A percentile compares a stretch with the other conserved stretches of the same genome.
Conservation (phyloP, 352 stramenopile genomes). For the Pythium utonaiense region DNA sequence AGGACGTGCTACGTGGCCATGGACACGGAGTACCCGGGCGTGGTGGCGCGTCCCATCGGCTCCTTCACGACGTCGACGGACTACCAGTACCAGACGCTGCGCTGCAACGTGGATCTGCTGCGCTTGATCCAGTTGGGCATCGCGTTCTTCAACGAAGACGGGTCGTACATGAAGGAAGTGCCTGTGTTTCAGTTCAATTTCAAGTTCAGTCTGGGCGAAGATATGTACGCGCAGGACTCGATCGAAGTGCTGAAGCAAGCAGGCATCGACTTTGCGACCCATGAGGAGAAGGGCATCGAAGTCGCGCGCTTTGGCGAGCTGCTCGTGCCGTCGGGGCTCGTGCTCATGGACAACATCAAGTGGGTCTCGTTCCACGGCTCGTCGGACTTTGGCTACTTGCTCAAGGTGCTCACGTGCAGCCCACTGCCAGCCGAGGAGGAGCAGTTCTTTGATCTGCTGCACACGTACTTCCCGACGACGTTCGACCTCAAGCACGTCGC, state of each 20-base stretch:
- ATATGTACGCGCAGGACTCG: conserved; percentile 99
- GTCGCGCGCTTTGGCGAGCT: conserved; percentile 96
- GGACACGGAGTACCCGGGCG: conserved; percentile 99
- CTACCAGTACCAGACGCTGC: conserved; percentile 98
- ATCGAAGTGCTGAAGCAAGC: conserved; percentile 98
- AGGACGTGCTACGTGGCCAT: conserved; percentile 98
- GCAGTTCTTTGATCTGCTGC: conserved; percentile 97
- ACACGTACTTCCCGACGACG: conserved; percentile 98
- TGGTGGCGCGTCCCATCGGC: conserved; percentile 96
- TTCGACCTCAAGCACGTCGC: conserved; percentile 99
- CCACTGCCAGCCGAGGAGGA: conserved; percentile 87
- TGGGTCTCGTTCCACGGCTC: conserved; percentile 99
- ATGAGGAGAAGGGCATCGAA: conserved; percentile 96
- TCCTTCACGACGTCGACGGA: conserved; percentile 94
- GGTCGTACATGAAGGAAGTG: conserved; percentile 92
- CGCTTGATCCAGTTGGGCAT: conserved; percentile 99
- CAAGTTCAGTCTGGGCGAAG: conserved; percentile 96
- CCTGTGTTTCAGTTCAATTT: conserved; percentile 99
- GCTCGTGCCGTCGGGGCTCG: conserved; percentile 96
- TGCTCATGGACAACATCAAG: conserved; percentile 98
- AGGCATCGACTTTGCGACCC: conserved; percentile 97
- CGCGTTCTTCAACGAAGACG: conserved; percentile 95
- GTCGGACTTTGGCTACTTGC: conserved; percentile 99
- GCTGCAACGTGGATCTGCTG: conserved; percentile 98
- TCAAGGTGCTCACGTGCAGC: conserved; percentile 94